These are phyloP conservation scores for Jimgerdemannia flammicorona DNA, from an alignment of 192 early-diverging fungal species.

Conservation along the genomic window DNA sequence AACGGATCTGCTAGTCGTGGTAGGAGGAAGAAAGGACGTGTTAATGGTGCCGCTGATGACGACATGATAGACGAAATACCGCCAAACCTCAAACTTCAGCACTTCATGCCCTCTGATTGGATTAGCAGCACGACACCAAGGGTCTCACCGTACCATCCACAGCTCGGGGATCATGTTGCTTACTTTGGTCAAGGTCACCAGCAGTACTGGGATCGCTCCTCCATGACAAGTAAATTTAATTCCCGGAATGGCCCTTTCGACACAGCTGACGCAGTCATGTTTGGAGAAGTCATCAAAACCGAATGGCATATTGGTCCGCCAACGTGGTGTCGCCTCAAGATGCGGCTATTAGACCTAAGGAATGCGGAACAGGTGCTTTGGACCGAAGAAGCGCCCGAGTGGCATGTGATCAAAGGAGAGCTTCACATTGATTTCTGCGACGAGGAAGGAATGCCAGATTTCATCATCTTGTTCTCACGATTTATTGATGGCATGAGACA, in stretches of 20 bases:
- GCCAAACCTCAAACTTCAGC: constrained; percentile 5
- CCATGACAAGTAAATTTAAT: constrained; percentile 25
- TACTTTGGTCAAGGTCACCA: constrained; percentile 54
- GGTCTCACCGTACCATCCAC: constrained; percentile 57
- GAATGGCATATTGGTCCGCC: constrained; percentile 68
- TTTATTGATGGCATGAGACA: constrained; percentile 56
- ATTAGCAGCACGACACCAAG: constrained; percentile 34
- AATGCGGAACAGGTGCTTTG: constrained; percentile 38
- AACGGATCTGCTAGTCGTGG: neutral
- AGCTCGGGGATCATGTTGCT: constrained; percentile 55
- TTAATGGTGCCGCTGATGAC: constrained; percentile 8
- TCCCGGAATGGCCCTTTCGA: constrained; percentile 27
- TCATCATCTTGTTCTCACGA: constrained; percentile 58
- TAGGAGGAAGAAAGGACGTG: neutral
- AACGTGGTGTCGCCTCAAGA: constrained; percentile 55
- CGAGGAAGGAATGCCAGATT: constrained; percentile 65
- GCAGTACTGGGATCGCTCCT: constrained; percentile 46
- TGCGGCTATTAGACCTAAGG: constrained; percentile 39
- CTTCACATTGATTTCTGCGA: constrained; percentile 67
- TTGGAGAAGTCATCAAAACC: constrained; percentile 52
- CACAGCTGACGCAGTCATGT: constrained; percentile 32
- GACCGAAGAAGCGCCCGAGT: constrained; percentile 6
- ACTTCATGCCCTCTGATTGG: constrained; percentile 49
- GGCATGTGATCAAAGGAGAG: constrained; percentile 23
- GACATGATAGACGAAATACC: neutral